Evolutionary conservation across 2,329 filamentous ascomycete genomes (phyloP), one percentile per base, ranked within the genome.

Genomic region (Didymella segeticola): DNA sequence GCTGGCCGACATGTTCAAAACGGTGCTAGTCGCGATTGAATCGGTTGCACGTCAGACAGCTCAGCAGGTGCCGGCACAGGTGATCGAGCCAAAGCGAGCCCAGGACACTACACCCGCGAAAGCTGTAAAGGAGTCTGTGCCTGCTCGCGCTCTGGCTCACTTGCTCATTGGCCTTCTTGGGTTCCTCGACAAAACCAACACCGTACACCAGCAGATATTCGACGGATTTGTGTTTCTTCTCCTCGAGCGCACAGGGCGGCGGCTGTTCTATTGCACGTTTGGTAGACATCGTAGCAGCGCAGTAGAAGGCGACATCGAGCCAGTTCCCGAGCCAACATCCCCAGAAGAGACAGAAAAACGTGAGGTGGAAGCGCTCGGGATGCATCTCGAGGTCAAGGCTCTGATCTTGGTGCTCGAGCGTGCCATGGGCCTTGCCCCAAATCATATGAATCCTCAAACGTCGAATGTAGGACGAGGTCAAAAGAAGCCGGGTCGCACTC

Each of bases 221-320:
- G 78, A 80, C 63, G 77, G 76, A 2, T 75, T 78, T 27, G 63
- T 74, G 1, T 80, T 73, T 47, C 60, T 75, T 12, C 53, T 79
- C 1, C 62, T 80, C 2, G 69, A 78, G 20, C 71, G 69, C 17
- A 62, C 78, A 1, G 77, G 77, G 5, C 65, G 68, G 17, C 65
- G 66, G 1, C 61, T 80, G 2, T 79, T 73, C 50, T 67, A 72
- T 36, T 70, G 67, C 33, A 73, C 72, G 0, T 79, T 80, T 47
- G 74, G 72, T 4, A 65, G 61, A 27, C 52, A 69, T 39, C 69
- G 68, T 4, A 58, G 58, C 31, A 52, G 55, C 2, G 67, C 55
- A 5, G 39, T 73, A 11, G 68, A 71, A 36, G 62, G 47, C 2
- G 69, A 74, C 20, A 68, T 75, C 17, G 25, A 53, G 11, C 48